Percentiles rank a stretch among this genome's conserved stretches.
These are phyloP conservation scores for Pythium apleroticum DNA, from an alignment of 352 stramenopile species.

Conservation along the genomic window DNA sequence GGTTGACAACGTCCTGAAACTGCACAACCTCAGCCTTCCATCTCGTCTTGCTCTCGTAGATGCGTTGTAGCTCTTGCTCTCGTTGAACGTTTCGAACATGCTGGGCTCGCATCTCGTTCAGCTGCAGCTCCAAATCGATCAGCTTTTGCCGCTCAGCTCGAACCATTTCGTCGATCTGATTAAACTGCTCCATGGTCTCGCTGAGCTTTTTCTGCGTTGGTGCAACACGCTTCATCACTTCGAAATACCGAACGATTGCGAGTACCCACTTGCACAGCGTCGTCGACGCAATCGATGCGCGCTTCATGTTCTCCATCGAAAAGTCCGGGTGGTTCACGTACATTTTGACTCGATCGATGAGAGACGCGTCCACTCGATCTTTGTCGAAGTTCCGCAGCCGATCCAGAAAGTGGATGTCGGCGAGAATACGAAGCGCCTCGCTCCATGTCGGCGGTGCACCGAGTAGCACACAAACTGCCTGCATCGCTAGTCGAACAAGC, in stretches of 20 bases:
- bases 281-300: constrained; percentile 63
- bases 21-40: constrained; percentile 42
- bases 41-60: constrained; percentile 42
- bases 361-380: constrained; percentile 40
- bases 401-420: constrained; percentile 70
- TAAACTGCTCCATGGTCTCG: constrained; percentile 40
- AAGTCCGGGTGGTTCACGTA: constrained; percentile 74
- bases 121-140: constrained; percentile 42
- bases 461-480: constrained; percentile 70
- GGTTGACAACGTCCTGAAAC: constrained; percentile 40
- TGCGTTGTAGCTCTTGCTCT: constrained; percentile 52
- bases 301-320: constrained; percentile 77
- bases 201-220: constrained; percentile 52
- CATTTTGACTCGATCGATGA: constrained; percentile 55
- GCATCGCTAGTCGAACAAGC: constrained; percentile 72
- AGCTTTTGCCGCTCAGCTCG: constrained; percentile 49
- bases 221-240: constrained; percentile 59
- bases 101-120: constrained; percentile 44
- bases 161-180: constrained; percentile 41
- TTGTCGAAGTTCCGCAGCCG: constrained; percentile 60
- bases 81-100: constrained; percentile 36
- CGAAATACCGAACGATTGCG: constrained; percentile 64
- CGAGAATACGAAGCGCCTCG: constrained; percentile 60
- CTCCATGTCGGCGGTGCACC: constrained; percentile 59
- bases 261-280: constrained; percentile 77